A percentile compares a stretch with the other conserved stretches of the same genome.
phyloP scores from a whole-genome alignment of 208 protist genomes.

The Acanthamoeba pearcei region DNA sequence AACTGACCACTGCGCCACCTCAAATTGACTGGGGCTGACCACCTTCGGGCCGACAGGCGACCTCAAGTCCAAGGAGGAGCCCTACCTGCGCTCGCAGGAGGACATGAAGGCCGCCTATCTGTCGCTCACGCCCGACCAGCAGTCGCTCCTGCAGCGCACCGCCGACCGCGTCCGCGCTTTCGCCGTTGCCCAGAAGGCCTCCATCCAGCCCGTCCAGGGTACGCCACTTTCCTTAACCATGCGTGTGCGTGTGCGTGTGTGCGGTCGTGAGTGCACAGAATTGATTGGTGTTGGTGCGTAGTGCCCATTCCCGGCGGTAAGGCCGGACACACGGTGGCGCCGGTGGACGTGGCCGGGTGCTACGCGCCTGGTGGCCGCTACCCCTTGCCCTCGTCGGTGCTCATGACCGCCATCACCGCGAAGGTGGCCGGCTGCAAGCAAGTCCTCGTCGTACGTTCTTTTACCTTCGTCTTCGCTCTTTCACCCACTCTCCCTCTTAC shows the following conservation, averaged over 20 bases:
- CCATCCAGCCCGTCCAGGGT: slow-evolving; percentile 58
- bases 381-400: slow-evolving; percentile 88
- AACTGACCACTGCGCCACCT: neutral
- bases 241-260: neutral
- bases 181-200: slow-evolving; percentile 65
- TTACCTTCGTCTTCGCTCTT: too few species aligned
- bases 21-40: too few species aligned
- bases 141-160: slow-evolving; percentile 72
- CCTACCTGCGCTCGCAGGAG: slow-evolving; percentile 3
- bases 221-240: neutral
- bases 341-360: slow-evolving; percentile 85
- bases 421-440: slow-evolving; percentile 84
- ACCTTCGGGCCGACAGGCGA: neutral
- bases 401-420: slow-evolving; percentile 90
- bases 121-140: slow-evolving; percentile 31
- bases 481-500: neutral
- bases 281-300: neutral
- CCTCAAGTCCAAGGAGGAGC: neutral
- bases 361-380: slow-evolving; percentile 88
- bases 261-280: neutral
- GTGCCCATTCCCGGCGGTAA: slow-evolving; percentile 82
- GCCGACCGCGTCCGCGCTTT: slow-evolving; percentile 76
- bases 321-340: slow-evolving; percentile 83
- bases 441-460: slow-evolving; percentile 45
- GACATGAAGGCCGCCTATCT: slow-evolving; percentile 76